Conservation (phyloP, 345 rosid genomes). For the Camelina hispida region DNA sequence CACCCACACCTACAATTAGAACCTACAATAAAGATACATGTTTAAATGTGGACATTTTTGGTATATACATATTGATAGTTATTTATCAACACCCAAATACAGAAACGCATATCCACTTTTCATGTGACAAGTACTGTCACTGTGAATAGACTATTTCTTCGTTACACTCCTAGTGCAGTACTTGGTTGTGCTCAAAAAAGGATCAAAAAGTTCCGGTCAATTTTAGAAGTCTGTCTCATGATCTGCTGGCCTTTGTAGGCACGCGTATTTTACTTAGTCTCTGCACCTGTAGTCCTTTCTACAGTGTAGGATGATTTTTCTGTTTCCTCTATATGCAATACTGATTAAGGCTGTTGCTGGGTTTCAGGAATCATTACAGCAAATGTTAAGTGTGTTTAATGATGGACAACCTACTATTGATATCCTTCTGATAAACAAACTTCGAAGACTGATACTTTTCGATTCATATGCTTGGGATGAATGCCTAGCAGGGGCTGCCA, state of each 20-base stretch:
- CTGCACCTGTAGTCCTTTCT: conserved; percentile 5
- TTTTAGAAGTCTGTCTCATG: conserved; percentile 19
- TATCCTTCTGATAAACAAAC: conserved; percentile 80
- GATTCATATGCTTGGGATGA: conserved; percentile 89
- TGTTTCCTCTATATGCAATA: conserved; percentile 13
- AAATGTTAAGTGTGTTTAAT: conserved; percentile 52
- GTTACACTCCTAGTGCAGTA: neutral
- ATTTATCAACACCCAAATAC: neutral
- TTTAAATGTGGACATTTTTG: conserved; percentile 10
- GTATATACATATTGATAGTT: conserved; percentile 5
- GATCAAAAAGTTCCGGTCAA: conserved; percentile 6
- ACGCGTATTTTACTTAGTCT: conserved; percentile 14
- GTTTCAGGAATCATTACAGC: conserved; percentile 65
- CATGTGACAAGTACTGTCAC: conserved; percentile 12
- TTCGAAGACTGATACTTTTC: conserved; percentile 76
- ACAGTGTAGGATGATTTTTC: conserved; percentile 12
- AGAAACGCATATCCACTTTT: conserved; percentile 17
- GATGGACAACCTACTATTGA: conserved; percentile 66
- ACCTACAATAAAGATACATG: no score
- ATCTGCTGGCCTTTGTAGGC: conserved; percentile 19
- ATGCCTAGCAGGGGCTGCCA: conserved; percentile 64
- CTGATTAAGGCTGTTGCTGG: conserved; percentile 26
- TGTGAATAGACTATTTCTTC: conserved; percentile 4
- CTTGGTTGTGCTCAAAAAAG: conserved; percentile 3
- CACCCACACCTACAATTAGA: neutral